Evolutionary conservation across 2,329 filamentous ascomycete species (phyloP).

Genomic region (Colletotrichum chrysophilum): DNA sequence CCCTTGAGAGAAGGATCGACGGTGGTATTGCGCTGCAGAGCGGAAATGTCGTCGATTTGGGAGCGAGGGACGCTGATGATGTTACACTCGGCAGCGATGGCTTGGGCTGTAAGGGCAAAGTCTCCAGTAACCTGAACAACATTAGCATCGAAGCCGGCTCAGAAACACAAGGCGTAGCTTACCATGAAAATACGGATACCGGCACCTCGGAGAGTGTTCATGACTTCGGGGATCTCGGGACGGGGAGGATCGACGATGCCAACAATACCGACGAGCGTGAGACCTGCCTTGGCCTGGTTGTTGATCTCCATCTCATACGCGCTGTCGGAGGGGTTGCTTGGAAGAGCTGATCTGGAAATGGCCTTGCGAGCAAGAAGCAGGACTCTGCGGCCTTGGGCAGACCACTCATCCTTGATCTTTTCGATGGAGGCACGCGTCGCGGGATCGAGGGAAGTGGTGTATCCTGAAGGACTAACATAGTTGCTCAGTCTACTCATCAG

Average conservation of each 20-base stretch:
- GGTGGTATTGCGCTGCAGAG: slow-evolving; percentile 47
- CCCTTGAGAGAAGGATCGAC: slow-evolving; percentile 22
- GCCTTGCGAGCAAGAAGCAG: slow-evolving; percentile 69
- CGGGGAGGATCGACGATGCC: slow-evolving; percentile 82
- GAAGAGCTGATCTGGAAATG: slow-evolving; percentile 39
- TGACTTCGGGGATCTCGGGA: slow-evolving; percentile 71
- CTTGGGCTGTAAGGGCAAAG: slow-evolving; percentile 75
- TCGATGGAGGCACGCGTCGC: slow-evolving; percentile 54
- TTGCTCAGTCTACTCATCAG: slow-evolving; percentile 67
- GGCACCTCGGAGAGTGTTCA: slow-evolving; percentile 70
- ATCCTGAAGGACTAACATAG: slow-evolving; percentile 61
- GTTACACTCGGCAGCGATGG: slow-evolving; percentile 75
- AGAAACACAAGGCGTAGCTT: slow-evolving; percentile 6
- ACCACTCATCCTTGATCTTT: slow-evolving; percentile 70
- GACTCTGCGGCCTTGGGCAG: slow-evolving; percentile 70
- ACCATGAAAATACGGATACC: slow-evolving; percentile 82
- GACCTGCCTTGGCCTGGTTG: slow-evolving; percentile 56
- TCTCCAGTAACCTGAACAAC: slow-evolving; percentile 69
- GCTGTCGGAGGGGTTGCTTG: slow-evolving; percentile 2
- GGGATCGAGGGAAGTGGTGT: slow-evolving; percentile 52
- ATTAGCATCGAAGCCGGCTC: background rate
- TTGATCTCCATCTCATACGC: slow-evolving; percentile 63
- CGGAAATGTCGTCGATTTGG: slow-evolving; percentile 57
- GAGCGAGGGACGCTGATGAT: slow-evolving; percentile 63
- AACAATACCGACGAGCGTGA: slow-evolving; percentile 76